Evolutionary conservation across 129 eudicot genomes (phyloP), one percentile per base, ranked within the genome.

Genomic region (Dittrichia graveolens): DNA sequence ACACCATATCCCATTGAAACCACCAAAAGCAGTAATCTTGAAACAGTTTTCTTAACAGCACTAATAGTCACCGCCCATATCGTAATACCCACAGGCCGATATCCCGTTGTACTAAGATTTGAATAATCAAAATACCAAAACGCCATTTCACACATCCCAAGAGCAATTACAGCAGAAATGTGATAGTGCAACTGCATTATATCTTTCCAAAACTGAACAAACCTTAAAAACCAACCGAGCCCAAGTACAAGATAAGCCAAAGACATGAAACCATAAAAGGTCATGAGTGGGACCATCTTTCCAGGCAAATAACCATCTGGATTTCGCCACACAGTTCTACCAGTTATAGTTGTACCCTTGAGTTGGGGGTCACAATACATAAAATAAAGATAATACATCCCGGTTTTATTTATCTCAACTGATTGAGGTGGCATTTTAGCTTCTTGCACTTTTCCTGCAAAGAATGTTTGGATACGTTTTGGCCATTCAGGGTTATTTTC

Each of bases 1-100:
- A 89, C 91, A 62, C 96, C 91, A 69, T 86, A 89, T 4, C 96
- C 96, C 96, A 89, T 89, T 38, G 91, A 60, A 61, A 89, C 89
- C 63, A 85, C 91, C 77, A 89, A 78, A 57, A 89, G 89, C 61
- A 86, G 85, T 16, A 89, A 72, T 10, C 91, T 85, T 19, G 96
- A 84, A 42, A 89, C 41, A 14, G 96, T 89, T 79, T 88, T 89
- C 73, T 89, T 89, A 16, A 86, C 77, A 34, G 96, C 87, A 58
- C 80, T 83, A 46, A 86, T 38, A 6, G 87, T 89, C 24, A 86
- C 91, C 4, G 91, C 89, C 96, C 96, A 89, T 66, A 85, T 39
- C 0, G 95, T 88, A 71, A 88, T 86, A 24, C 83, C 87, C 78
- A 85, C 75, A 1, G 95, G 95, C 49, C 95, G 72, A 63, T 61